Percentiles rank a stretch among this genome's conserved stretches.
Conservation (phyloP, 2,329 filamentous ascomycete species). For the Penicillium italicum region DNA sequence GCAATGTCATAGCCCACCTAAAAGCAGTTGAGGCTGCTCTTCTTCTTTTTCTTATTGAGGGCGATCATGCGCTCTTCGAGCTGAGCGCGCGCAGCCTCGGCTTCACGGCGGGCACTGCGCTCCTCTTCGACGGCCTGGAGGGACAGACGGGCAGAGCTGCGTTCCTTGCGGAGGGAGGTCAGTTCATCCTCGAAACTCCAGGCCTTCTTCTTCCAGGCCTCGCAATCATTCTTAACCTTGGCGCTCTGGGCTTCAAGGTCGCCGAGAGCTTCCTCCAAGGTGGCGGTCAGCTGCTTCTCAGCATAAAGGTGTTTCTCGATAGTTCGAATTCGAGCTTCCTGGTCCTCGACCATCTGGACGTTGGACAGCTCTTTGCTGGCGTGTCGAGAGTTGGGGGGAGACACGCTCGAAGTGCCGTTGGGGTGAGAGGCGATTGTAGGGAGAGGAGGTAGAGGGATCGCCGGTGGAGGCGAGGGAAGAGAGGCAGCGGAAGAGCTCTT, state of each 20-base stretch:
- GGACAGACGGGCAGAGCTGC: constrained; percentile 57
- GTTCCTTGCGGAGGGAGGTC: constrained; percentile 54
- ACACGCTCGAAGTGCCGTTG: constrained; percentile 52
- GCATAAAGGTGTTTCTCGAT: constrained; percentile 96
- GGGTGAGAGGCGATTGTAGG: constrained; percentile 58
- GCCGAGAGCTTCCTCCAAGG: constrained; percentile 89
- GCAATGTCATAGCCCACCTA: constrained; percentile 46
- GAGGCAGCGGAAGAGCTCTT: constrained; percentile 81
- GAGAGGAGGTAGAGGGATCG: constrained; percentile 90
- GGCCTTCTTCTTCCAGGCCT: constrained; percentile 85
- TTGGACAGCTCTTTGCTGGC: constrained; percentile 76
- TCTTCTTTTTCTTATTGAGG: constrained; percentile 87
- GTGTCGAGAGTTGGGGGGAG: constrained; percentile 63
- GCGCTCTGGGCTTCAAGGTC: constrained; percentile 90
- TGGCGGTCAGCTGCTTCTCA: constrained; percentile 93
- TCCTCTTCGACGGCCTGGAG: constrained; percentile 95
- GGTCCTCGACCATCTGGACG: constrained; percentile 85
- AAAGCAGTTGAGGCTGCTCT: constrained; percentile 97
- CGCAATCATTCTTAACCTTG: constrained; percentile 85
- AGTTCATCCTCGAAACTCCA: constrained; percentile 66
- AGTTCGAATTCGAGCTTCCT: constrained; percentile 88
- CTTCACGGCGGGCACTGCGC: constrained; percentile 83
- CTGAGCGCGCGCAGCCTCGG: constrained; percentile 82
- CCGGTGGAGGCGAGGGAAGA: constrained; percentile 87
- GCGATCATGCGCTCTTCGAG: constrained; percentile 94